Evolutionary conservation across 768 basidiomycete genomes (phyloP).

Genomic region (Clitopilus hobsonii): DNA sequence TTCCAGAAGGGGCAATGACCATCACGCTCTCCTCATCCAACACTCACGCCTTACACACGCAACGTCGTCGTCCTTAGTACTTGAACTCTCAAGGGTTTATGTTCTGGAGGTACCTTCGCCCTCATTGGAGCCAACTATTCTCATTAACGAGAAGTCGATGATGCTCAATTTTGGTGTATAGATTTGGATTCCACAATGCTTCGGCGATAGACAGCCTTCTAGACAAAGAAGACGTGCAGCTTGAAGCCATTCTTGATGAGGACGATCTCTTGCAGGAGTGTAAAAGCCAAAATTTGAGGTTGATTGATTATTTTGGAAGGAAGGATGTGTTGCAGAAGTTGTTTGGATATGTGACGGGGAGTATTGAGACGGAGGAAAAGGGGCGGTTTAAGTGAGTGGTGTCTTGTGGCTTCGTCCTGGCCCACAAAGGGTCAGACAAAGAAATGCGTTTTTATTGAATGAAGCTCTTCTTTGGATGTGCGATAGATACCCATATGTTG

Average conservation of each 20-base stretch:
- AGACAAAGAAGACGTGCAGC: constrained; percentile 83
- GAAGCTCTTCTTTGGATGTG: background rate
- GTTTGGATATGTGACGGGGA: constrained; percentile 81
- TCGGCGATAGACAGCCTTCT: constrained; percentile 87
- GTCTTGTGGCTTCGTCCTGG: background rate
- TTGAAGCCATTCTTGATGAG: constrained; percentile 91
- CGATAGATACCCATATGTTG: constrained; percentile 82
- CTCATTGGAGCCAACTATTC: background rate
- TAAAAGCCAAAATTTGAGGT: constrained; percentile 87
- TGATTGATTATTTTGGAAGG: constrained; percentile 84
- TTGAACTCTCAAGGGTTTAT: background rate
- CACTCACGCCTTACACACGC: background rate
- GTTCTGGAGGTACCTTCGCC: background rate
- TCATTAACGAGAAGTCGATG: background rate
- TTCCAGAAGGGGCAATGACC: background rate
- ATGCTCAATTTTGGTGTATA: constrained; percentile 20
- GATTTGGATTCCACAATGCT: constrained; percentile 89
- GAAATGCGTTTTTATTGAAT: background rate
- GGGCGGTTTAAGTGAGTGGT: constrained; percentile 80
- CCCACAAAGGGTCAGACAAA: background rate
- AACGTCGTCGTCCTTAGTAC: background rate
- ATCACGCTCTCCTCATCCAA: background rate
- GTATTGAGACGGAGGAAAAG: constrained; percentile 76
- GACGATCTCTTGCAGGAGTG: constrained; percentile 93
- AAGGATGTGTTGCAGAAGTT: constrained; percentile 77